These are phyloP conservation scores for Knoxdaviesia proteae DNA, from an alignment of 2,329 filamentous ascomycete genomes.

Conservation along the genomic window DNA sequence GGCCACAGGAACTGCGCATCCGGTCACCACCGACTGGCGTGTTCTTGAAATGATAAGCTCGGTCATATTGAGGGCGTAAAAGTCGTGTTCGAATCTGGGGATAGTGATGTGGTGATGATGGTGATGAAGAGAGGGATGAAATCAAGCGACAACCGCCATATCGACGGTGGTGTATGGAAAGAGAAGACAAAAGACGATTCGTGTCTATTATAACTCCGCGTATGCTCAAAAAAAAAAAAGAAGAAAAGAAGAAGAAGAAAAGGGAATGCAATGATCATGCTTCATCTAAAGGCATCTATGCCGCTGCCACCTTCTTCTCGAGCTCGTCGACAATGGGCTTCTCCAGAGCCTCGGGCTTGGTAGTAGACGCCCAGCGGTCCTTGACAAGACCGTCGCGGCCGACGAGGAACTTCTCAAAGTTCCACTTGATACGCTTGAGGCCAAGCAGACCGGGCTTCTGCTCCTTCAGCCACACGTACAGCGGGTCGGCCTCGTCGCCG, in stretches of 20 bases:
- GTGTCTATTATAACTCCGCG: no score
- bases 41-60: no score
- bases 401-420: conserved; percentile 97
- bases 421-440: conserved; percentile 91
- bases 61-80: no score
- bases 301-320: background rate
- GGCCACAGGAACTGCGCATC: no score
- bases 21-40: no score
- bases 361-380: conserved; percentile 68
- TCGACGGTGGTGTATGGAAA: no score
- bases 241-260: background rate
- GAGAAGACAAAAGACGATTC: no score
- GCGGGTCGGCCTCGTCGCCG: conserved; percentile 56
- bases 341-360: conserved; percentile 69
- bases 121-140: background rate
- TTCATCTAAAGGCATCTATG: background rate
- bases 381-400: conserved; percentile 71
- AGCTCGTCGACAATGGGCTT: conserved; percentile 56
- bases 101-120: background rate
- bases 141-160: background rate
- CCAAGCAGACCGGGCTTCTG: conserved; percentile 69
- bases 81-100: background rate
- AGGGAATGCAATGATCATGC: background rate
- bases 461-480: conserved; percentile 58
- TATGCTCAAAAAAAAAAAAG: background rate